These are phyloP conservation scores for Didymellaceae sp. DNA, from an alignment of 2,329 filamentous ascomycete genomes.

Conservation along the genomic window DNA sequence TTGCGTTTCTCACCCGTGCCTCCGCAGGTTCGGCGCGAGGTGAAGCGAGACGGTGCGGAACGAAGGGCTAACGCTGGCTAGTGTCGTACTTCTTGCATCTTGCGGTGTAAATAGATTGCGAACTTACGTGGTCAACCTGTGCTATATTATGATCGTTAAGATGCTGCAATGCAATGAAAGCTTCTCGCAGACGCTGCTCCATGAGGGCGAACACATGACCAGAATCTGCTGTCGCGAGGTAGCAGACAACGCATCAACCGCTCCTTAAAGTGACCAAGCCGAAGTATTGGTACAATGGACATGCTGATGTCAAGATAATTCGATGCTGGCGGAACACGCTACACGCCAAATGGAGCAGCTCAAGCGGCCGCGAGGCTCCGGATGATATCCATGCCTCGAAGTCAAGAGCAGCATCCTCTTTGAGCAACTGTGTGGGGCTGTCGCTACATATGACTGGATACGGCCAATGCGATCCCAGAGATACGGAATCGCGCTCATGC, in stretches of 20 bases:
- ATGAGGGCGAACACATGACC: slow-evolving; percentile 11
- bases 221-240: not conserved
- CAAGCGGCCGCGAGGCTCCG: not conserved
- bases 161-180: slow-evolving; percentile 6
- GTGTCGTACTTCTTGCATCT: slow-evolving; percentile 15
- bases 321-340: not conserved
- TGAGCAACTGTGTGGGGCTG: not conserved
- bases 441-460: slow-evolving; percentile 8
- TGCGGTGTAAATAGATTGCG: slow-evolving; percentile 19
- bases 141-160: slow-evolving; percentile 8
- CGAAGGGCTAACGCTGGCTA: slow-evolving; percentile 11
- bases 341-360: not conserved
- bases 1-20: slow-evolving; percentile 13
- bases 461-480: slow-evolving; percentile 5
- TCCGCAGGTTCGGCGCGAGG: slow-evolving; percentile 15
- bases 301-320: not conserved
- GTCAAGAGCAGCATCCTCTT: not conserved
- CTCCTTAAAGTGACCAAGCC: not conserved
- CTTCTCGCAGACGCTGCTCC: slow-evolving; percentile 10
- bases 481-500: slow-evolving; percentile 4
- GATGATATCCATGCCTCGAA: not conserved
- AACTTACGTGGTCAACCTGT: slow-evolving; percentile 10
- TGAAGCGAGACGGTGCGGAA: slow-evolving; percentile 21
- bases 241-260: slow-evolving; percentile 12
- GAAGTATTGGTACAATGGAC: not conserved